These are phyloP conservation scores for Wickerhamiella brachini DNA, from an alignment of 805 yeast species.

Conservation along the genomic window DNA sequence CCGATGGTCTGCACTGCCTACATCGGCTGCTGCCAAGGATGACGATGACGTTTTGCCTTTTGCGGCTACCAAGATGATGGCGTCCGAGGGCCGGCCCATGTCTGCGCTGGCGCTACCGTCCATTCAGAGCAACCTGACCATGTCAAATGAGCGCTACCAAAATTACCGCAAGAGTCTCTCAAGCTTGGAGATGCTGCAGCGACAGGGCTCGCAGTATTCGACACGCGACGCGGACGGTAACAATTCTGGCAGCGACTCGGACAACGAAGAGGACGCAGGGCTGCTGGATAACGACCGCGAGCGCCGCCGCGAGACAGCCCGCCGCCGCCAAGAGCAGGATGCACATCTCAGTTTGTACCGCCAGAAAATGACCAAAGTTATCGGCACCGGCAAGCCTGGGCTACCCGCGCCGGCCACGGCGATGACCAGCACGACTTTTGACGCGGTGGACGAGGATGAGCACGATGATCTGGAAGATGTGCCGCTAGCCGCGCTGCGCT, in stretches of 20 bases:
- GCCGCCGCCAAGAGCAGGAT: slow-evolving; percentile 24
- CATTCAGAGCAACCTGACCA: slow-evolving; percentile 11
- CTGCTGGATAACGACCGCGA: slow-evolving; percentile 11
- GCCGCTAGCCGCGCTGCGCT: slow-evolving; percentile 28
- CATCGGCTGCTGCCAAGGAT: slow-evolving; percentile 1
- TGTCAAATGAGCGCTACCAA: slow-evolving; percentile 18
- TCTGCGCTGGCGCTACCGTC: slow-evolving; percentile 9
- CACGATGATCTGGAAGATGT: slow-evolving; percentile 29
- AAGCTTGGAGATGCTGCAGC: slow-evolving; percentile 10
- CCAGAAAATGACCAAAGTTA: slow-evolving; percentile 28
- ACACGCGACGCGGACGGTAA: background rate
- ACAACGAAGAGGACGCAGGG: slow-evolving; percentile 24
- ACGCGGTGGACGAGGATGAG: slow-evolving; percentile 21
- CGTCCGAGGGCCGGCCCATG: slow-evolving; percentile 11
- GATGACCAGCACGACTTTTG: slow-evolving; percentile 2
- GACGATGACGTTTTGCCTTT: slow-evolving; percentile 19
- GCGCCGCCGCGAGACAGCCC: slow-evolving; percentile 11
- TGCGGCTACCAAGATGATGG: slow-evolving; percentile 14
- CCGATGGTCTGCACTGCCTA: background rate
- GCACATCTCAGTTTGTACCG: slow-evolving; percentile 29
- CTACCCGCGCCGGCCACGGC: slow-evolving; percentile 2
- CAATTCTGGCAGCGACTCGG: slow-evolving; percentile 27
- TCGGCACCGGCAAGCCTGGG: slow-evolving; percentile 18
- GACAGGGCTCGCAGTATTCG: slow-evolving; percentile 7
- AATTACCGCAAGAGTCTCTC: slow-evolving; percentile 15